These are phyloP conservation scores for Beta lomatogona DNA, from an alignment of 179 eudicot genomes.

Conservation along the genomic window DNA sequence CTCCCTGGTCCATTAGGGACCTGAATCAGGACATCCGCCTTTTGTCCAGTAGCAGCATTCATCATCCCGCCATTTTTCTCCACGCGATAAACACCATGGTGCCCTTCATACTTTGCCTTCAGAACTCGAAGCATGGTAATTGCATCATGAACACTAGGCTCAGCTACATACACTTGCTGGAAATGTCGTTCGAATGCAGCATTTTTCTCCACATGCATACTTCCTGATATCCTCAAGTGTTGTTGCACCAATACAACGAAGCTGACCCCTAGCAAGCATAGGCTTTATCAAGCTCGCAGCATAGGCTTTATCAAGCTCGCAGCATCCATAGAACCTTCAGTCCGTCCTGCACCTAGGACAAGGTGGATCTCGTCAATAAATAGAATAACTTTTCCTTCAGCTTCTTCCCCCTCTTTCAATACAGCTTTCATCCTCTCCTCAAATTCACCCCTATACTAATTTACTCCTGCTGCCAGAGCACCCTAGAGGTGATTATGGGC, in stretches of 20 bases:
- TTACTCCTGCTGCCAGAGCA: constrained; percentile 63
- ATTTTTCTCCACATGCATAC: constrained; percentile 83
- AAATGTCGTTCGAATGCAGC: constrained; percentile 87
- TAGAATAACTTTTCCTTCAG: constrained; percentile 73
- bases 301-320: constrained; percentile 79
- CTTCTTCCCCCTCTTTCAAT: constrained; percentile 80
- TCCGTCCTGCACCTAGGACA: constrained; percentile 78
- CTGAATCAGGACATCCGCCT: constrained; percentile 73
- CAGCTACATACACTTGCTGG: constrained; percentile 90
- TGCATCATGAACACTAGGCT: constrained; percentile 78
- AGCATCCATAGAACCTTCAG: constrained; percentile 87
- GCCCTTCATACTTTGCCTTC: constrained; percentile 87
- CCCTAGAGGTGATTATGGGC: no score
- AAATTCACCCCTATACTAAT: constrained; percentile 75
- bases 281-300: constrained; percentile 85
- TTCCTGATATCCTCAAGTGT: constrained; percentile 75
- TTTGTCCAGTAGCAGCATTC: constrained; percentile 72
- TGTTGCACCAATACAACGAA: constrained; percentile 82
- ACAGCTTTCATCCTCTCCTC: constrained; percentile 78
- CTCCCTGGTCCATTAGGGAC: constrained; percentile 48
- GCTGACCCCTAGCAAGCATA: constrained; percentile 88
- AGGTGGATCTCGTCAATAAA: constrained; percentile 83
- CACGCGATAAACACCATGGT: constrained; percentile 88
- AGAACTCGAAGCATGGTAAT: constrained; percentile 70
- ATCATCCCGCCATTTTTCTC: constrained; percentile 84